A percentile compares a stretch with the other conserved stretches of the same genome.
These are phyloP conservation scores for Boletus bicolor DNA, from an alignment of 768 basidiomycete genomes.

Conservation along the genomic window DNA sequence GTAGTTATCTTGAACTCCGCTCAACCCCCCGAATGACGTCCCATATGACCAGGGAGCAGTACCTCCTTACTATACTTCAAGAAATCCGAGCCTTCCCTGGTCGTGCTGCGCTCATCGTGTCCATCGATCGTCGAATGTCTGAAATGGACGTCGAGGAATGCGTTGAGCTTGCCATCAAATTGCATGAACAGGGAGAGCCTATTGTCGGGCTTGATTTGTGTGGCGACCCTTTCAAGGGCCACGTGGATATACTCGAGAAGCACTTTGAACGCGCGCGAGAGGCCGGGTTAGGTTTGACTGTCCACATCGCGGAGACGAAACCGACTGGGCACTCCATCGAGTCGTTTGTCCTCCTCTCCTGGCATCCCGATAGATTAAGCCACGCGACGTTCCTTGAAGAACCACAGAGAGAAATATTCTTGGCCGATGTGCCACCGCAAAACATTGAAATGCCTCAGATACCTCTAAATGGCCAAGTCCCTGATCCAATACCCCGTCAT, in stretches of 20 bases:
- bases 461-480: conserved; percentile 17
- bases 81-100: conserved; percentile 59
- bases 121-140: conserved; percentile 72
- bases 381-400: conserved; percentile 80
- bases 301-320: conserved; percentile 87
- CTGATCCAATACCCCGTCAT: conserved; percentile 22
- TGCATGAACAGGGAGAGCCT: conserved; percentile 55
- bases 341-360: conserved; percentile 57
- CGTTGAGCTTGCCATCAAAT: conserved; percentile 49
- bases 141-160: conserved; percentile 50
- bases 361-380: conserved; percentile 64
- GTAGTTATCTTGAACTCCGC: conserved; percentile 78
- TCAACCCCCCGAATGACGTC: conserved; percentile 64
- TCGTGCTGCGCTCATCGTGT: conserved; percentile 63
- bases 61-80: conserved; percentile 62
- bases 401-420: conserved; percentile 50
- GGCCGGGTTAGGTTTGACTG: conserved; percentile 66
- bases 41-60: conserved; percentile 56
- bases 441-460: conserved; percentile 16
- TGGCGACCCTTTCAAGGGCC: conserved; percentile 65
- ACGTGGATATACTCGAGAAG: conserved; percentile 48
- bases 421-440: conserved; percentile 29
- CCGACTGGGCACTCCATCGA: conserved; percentile 49
- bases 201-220: conserved; percentile 81
- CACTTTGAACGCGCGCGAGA: conserved; percentile 53